These are phyloP conservation scores for Pisolithus marmoratus DNA, from an alignment of 768 basidiomycete species.

Conservation along the genomic window DNA sequence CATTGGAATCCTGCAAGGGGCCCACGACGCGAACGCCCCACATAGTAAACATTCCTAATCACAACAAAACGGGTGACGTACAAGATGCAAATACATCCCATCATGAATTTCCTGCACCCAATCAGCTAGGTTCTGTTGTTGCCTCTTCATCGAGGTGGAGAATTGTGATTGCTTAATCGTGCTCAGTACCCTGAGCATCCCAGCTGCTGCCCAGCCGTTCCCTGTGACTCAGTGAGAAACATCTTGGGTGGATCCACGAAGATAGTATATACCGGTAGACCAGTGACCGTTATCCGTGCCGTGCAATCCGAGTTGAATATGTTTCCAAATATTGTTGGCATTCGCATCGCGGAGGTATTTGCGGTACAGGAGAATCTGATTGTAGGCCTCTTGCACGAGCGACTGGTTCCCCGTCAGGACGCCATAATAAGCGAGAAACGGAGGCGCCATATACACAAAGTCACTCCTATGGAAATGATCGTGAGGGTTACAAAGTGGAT, in stretches of 20 bases:
- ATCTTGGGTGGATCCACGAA: not conserved
- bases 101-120: slow-evolving; percentile 72
- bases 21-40: not conserved
- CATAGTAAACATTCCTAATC: not conserved
- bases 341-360: slow-evolving; percentile 49
- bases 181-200: slow-evolving; percentile 76
- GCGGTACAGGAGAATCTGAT: slow-evolving; percentile 69
- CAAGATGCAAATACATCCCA: slow-evolving; percentile 61
- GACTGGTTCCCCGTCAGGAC: slow-evolving; percentile 50
- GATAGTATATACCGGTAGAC: slow-evolving; percentile 56
- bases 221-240: slow-evolving; percentile 34
- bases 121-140: slow-evolving; percentile 51
- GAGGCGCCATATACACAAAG: slow-evolving; percentile 81
- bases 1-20: slow-evolving; percentile 5
- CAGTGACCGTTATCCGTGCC: slow-evolving; percentile 66
- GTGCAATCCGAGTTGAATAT: slow-evolving; percentile 54
- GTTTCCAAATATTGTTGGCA: slow-evolving; percentile 64
- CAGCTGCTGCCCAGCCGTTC: slow-evolving; percentile 86
- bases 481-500: not conserved
- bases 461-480: slow-evolving; percentile 49
- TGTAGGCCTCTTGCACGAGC: slow-evolving; percentile 58
- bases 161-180: slow-evolving; percentile 65
- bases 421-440: slow-evolving; percentile 84
- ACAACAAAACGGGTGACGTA: slow-evolving; percentile 28
- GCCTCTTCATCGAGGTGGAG: slow-evolving; percentile 37